Base-by-base conservation (phyloP, 129 eudicot genomes). In the Flaveria linearis region DNA sequence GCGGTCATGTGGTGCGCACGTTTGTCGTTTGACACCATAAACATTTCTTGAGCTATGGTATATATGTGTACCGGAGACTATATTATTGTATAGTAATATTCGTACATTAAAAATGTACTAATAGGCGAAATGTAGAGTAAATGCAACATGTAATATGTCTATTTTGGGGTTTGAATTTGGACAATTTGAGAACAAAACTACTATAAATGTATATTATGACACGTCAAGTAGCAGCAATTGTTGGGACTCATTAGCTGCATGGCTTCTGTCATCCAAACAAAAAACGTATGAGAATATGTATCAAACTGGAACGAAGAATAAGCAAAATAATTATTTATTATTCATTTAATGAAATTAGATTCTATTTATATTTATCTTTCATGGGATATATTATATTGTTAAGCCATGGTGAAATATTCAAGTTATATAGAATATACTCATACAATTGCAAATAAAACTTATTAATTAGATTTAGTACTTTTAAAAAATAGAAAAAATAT, bases 101-200 rank as follows among this genome's bases (percentile, higher is more conserved):
- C 75, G 84, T 73, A 80, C 84, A 55, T 74, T 45, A 57, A 73
- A 62, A 18, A 67, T 80, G 84, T 73, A 80, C 79, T 64, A 73
- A 65, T 43, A 5, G 64, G 75, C 53, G 69, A 28, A 65, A 68
- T 39, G 46, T 16, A 10, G 73, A 73, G 60, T 80, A 56, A 80
- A 73, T 73, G 25, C 69, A 45, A 72, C 84, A 80, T 73, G 84
- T 74, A 80, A 80, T 26, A 74, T 73, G 75, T 73, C 84, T 73
- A 53, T 80, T 80, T 80, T 73, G 74, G 68, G 43, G 74, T 66
- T 36, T 72, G 69, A 72, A 80, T 43, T 71, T 79, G 83, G 83
- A 79, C 73, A 39, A 36, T 62, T 42, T 52, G 49, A 64, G 68
- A 72, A 66, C 75, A 65, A 65, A 67, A 41, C 22, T 65, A 65